Conservation (phyloP, 805 yeast species). For the Lipomyces mesembrius region DNA sequence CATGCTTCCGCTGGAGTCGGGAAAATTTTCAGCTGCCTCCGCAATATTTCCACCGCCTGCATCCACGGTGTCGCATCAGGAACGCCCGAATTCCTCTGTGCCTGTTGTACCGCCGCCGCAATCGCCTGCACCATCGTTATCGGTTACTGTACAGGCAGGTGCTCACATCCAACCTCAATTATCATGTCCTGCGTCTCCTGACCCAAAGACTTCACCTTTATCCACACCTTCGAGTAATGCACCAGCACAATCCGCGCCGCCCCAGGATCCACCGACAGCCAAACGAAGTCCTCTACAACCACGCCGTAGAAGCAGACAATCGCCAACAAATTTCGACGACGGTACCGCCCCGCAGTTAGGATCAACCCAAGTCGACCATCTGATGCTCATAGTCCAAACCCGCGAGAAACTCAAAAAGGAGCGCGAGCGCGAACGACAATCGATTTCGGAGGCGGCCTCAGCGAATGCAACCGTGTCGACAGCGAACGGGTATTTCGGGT, state of each 20-base stretch:
- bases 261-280: conserved; percentile 13
- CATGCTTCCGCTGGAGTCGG: not conserved
- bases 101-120: not conserved
- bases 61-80: not conserved
- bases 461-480: not conserved
- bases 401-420: conserved; percentile 60
- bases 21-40: not conserved
- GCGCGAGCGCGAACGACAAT: not conserved
- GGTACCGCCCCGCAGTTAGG: conserved; percentile 19
- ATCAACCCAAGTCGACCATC: conserved; percentile 79
- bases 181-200: not conserved
- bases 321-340: conserved; percentile 28
- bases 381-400: conserved; percentile 90
- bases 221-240: conserved; percentile 11
- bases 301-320: conserved; percentile 19
- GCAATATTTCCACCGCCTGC: conserved; percentile 8
- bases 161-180: not conserved
- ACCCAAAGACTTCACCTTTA: not conserved
- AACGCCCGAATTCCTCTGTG: not conserved
- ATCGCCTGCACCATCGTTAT: not conserved
- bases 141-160: not conserved
- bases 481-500: not conserved
- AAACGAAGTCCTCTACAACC: conserved; percentile 6
- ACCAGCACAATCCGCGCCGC: conserved; percentile 14
- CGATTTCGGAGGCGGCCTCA: not conserved